These are phyloP conservation scores for Fusarium torulosum DNA, from an alignment of 2,329 filamentous ascomycete genomes.

Conservation along the genomic window DNA sequence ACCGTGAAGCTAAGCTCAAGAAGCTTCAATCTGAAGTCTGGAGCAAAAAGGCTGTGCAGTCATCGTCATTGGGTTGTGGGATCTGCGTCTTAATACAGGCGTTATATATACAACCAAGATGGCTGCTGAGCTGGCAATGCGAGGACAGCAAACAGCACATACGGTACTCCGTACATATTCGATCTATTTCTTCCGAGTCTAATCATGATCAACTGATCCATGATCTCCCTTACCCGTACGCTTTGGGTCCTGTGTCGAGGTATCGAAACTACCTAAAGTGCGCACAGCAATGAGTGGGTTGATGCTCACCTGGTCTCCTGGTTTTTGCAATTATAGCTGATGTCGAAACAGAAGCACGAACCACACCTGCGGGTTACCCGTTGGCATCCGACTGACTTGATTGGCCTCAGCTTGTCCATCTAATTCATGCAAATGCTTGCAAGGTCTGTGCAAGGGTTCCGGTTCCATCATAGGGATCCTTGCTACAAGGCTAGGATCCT, in stretches of 20 bases:
- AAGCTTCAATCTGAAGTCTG: neutral
- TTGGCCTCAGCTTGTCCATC: constrained; percentile 33
- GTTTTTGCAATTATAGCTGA: constrained; percentile 35
- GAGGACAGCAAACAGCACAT: constrained; percentile 15
- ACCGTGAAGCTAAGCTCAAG: constrained; percentile 15
- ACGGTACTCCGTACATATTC: too few species aligned
- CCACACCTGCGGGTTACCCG: constrained; percentile 35
- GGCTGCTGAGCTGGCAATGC: constrained; percentile 40
- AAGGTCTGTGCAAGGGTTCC: constrained; percentile 27
- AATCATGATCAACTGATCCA: constrained; percentile 1
- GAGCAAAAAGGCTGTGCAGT: constrained; percentile 1
- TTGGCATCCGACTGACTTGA: constrained; percentile 19
- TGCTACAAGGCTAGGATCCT: constrained; percentile 33
- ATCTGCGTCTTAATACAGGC: constrained; percentile 35
- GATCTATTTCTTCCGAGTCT: neutral
- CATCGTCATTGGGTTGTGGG: constrained; percentile 23
- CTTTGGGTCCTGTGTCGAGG: constrained; percentile 24
- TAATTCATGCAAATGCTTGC: constrained; percentile 46
- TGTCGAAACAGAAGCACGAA: constrained; percentile 46
- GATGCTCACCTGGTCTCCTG: constrained; percentile 35
- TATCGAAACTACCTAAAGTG: constrained; percentile 23
- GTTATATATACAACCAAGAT: constrained; percentile 37
- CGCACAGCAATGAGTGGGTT: constrained; percentile 24
- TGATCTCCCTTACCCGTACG: neutral
- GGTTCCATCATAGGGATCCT: constrained; percentile 10